phyloP scores from a whole-genome alignment of 352 stramenopile species.

The Aphanomyces euteiches region DNA sequence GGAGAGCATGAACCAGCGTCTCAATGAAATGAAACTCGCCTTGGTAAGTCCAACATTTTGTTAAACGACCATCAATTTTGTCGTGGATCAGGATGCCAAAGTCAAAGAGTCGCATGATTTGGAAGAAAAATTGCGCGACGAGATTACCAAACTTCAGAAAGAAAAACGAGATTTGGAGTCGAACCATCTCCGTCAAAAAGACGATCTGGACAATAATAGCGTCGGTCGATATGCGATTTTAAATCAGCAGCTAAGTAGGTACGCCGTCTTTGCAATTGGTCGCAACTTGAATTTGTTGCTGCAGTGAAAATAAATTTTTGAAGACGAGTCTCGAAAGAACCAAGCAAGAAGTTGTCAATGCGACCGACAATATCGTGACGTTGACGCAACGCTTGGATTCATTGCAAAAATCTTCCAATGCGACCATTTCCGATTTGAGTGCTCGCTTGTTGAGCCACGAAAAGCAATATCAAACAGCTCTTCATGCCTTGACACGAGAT shows the following conservation, averaged over 20 bases:
- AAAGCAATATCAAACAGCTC: slow-evolving; percentile 48
- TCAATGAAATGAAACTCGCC: slow-evolving; percentile 49
- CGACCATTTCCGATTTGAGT: slow-evolving; percentile 57
- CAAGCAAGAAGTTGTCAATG: slow-evolving; percentile 52
- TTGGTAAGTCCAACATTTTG: neutral
- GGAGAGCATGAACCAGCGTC: slow-evolving; percentile 54
- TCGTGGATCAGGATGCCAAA: slow-evolving; percentile 42
- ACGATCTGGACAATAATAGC: slow-evolving; percentile 43
- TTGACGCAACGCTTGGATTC: slow-evolving; percentile 51
- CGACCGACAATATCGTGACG: slow-evolving; percentile 43
- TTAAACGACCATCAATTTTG: no score
- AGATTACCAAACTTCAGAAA: slow-evolving; percentile 42
- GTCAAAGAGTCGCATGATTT: slow-evolving; percentile 45
- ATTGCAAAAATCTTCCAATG: slow-evolving; percentile 51
- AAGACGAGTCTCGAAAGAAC: slow-evolving; percentile 52
- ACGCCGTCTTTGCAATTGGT: neutral
- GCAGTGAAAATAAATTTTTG: slow-evolving; percentile 43
- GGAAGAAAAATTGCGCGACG: slow-evolving; percentile 51
- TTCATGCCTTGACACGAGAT: slow-evolving; percentile 46
- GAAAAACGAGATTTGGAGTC: slow-evolving; percentile 62
- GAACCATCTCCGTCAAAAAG: slow-evolving; percentile 43
- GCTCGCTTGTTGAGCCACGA: slow-evolving; percentile 47
- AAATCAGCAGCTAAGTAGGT: slow-evolving; percentile 43
- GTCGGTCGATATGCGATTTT: neutral
- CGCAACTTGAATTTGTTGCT: neutral